phyloP scores from a whole-genome alignment of 148 eudicot genomes.

The Spergularia marina region DNA sequence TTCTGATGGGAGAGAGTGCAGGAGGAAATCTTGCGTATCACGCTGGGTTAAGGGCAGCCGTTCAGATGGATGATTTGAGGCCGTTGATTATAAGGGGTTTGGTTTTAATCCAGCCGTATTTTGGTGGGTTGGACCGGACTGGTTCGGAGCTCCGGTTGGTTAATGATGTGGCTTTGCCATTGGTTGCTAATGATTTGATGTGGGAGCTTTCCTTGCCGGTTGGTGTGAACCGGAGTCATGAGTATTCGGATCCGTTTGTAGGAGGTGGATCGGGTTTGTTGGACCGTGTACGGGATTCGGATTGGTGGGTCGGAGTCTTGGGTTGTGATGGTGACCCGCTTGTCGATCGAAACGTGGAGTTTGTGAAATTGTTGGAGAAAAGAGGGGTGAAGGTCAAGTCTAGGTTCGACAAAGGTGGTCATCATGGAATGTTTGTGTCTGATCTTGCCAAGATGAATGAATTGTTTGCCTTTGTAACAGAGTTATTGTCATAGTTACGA shows the following conservation, averaged over 20 bases:
- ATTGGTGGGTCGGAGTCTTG: conserved; percentile 40
- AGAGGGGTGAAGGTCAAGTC: conserved; percentile 29
- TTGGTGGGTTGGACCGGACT: conserved; percentile 47
- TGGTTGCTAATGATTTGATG: conserved; percentile 27
- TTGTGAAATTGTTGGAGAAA: conserved; percentile 33
- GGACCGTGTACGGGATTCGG: conserved; percentile 26
- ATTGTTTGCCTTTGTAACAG: conserved; percentile 7
- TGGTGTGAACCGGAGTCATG: conserved; percentile 44
- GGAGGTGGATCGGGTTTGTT: conserved; percentile 22
- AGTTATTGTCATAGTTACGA: not conserved
- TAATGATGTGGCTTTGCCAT: conserved; percentile 28
- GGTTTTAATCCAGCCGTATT: conserved; percentile 47
- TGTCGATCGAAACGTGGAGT: conserved; percentile 38
- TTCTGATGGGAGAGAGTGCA: conserved; percentile 50
- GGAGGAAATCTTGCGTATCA: conserved; percentile 59
- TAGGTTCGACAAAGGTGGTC: conserved; percentile 36
- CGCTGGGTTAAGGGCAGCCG: conserved; percentile 39
- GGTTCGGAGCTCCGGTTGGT: conserved; percentile 43
- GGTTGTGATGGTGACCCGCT: conserved; percentile 49
- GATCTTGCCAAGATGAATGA: conserved; percentile 20
- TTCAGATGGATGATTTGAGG: conserved; percentile 17
- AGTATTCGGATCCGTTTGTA: conserved; percentile 42
- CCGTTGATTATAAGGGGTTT: conserved; percentile 52
- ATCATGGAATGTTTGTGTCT: conserved; percentile 43
- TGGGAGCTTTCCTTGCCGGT: conserved; percentile 51